phyloP scores from a whole-genome alignment of 1,139 yeast species.

The Saccharomyces hybrid region DNA sequence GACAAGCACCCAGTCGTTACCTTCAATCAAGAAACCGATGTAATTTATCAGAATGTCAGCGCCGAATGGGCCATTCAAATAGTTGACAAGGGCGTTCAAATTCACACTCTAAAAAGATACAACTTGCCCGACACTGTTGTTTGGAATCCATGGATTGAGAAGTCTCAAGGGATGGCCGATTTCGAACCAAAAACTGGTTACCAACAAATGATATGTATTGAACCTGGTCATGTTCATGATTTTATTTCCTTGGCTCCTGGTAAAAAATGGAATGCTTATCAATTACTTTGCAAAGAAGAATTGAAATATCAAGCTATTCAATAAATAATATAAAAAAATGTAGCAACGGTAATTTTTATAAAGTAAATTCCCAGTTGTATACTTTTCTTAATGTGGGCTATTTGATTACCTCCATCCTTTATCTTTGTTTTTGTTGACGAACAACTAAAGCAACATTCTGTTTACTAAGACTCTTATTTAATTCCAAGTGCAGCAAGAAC shows the following conservation, averaged over 20 bases:
- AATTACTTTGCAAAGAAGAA: constrained; percentile 39
- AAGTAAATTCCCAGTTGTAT: background rate
- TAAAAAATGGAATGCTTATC: constrained; percentile 61
- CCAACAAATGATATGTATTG: constrained; percentile 84
- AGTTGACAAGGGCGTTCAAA: constrained; percentile 59
- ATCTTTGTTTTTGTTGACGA: background rate
- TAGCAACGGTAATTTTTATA: background rate
- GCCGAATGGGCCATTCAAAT: constrained; percentile 51
- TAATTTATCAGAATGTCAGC: constrained; percentile 63
- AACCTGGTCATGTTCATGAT: constrained; percentile 79
- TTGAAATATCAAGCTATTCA: constrained; percentile 34
- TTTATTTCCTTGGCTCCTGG: constrained; percentile 59
- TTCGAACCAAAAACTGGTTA: constrained; percentile 81
- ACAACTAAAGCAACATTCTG: background rate
- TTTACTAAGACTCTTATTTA: background rate
- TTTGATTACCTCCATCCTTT: background rate
- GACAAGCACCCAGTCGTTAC: constrained; percentile 69
- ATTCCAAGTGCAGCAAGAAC: background rate
- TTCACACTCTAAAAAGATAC: constrained; percentile 54
- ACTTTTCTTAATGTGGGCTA: background rate
- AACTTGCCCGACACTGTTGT: constrained; percentile 85
- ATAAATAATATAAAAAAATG: background rate
- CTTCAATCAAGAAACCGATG: constrained; percentile 73
- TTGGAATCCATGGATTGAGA: constrained; percentile 95
- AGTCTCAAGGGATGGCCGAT: constrained; percentile 74